Percentiles rank a stretch among this genome's conserved stretches.
These are phyloP conservation scores for Suhomyces bolitotheri DNA, from an alignment of 1,139 yeast species.

Conservation along the genomic window DNA sequence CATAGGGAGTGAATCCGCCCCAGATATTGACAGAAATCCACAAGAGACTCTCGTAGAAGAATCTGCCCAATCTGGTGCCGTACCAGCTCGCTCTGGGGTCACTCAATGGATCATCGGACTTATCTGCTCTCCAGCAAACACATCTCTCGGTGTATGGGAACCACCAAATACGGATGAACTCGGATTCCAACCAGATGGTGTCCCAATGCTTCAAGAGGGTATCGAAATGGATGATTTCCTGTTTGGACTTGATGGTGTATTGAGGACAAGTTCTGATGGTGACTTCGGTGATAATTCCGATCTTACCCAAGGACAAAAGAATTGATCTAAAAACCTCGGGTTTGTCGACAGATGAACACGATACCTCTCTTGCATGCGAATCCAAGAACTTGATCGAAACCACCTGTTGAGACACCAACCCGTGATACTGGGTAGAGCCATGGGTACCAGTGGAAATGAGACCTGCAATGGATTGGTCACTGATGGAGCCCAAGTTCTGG, in stretches of 20 bases:
- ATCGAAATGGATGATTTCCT: conserved; percentile 78
- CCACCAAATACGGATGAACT: conserved; percentile 96
- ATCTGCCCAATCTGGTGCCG: conserved; percentile 75
- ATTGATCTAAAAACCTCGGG: conserved; percentile 83
- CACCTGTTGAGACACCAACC: conserved; percentile 83
- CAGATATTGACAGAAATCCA: conserved; percentile 74
- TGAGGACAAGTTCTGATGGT: conserved; percentile 83
- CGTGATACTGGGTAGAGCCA: conserved; percentile 92
- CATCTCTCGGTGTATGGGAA: conserved; percentile 88
- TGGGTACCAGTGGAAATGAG: conserved; percentile 95
- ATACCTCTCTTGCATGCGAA: conserved; percentile 69
- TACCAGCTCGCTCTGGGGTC: conserved; percentile 79
- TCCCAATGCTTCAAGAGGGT: conserved; percentile 70
- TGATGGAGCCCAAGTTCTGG: conserved; percentile 90
- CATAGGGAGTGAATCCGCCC: conserved; percentile 77
- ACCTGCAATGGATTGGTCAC: conserved; percentile 93
- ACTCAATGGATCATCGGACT: conserved; percentile 63
- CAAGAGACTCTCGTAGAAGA: conserved; percentile 73
- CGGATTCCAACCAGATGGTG: conserved; percentile 83
- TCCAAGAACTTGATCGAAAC: conserved; percentile 74
- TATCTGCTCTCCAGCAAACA: conserved; percentile 86
- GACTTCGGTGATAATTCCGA: conserved; percentile 87
- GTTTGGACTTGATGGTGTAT: conserved; percentile 77
- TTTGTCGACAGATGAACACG: conserved; percentile 68
- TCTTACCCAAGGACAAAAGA: conserved; percentile 80